phyloP scores from a whole-genome alignment of 163 green algal genomes.

The Volvox carteri region DNA sequence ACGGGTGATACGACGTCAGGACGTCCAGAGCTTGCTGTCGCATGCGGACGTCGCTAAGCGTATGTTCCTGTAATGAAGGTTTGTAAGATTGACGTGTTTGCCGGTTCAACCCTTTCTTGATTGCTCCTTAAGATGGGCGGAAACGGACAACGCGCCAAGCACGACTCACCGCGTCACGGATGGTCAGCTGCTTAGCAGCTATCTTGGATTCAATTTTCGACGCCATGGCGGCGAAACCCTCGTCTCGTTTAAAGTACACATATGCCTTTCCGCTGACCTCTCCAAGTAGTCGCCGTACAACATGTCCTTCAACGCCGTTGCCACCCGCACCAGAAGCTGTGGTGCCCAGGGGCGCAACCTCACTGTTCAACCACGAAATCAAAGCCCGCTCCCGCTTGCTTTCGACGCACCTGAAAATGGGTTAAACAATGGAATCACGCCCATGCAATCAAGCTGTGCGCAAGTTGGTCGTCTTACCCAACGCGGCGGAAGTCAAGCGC shows the following conservation, averaged over 20 bases:
- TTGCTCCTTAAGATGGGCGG: too few relatives aligned
- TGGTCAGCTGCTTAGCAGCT: constrained; percentile 18
- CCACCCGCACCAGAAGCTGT: neutral
- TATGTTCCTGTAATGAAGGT: constrained; percentile 17
- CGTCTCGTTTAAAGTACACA: constrained; percentile 39
- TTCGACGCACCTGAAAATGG: constrained; percentile 11
- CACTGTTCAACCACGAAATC: constrained; percentile 47
- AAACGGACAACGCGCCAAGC: too few relatives aligned
- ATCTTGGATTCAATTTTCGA: constrained; percentile 51
- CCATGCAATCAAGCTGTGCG: neutral
- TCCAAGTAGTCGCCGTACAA: constrained; percentile 30
- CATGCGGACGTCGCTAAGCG: constrained; percentile 69
- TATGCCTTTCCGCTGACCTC: constrained; percentile 53
- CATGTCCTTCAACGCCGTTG: neutral
- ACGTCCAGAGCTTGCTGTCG: constrained; percentile 71
- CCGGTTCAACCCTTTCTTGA: too few relatives aligned
- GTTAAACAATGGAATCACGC: neutral
- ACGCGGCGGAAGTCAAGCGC: constrained; percentile 44
- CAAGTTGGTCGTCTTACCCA: constrained; percentile 20
- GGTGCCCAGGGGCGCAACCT: constrained; percentile 17
- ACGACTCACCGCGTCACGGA: constrained; percentile 42
- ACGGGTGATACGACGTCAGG: constrained; percentile 87
- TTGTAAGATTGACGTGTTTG: too few relatives aligned
- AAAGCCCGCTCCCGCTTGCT: constrained; percentile 47
- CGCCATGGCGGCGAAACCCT: constrained; percentile 12